A percentile compares a stretch with the other conserved stretches of the same genome.
These are phyloP conservation scores for Middelhovenomyces tepae DNA, from an alignment of 805 yeast species.

Conservation along the genomic window DNA sequence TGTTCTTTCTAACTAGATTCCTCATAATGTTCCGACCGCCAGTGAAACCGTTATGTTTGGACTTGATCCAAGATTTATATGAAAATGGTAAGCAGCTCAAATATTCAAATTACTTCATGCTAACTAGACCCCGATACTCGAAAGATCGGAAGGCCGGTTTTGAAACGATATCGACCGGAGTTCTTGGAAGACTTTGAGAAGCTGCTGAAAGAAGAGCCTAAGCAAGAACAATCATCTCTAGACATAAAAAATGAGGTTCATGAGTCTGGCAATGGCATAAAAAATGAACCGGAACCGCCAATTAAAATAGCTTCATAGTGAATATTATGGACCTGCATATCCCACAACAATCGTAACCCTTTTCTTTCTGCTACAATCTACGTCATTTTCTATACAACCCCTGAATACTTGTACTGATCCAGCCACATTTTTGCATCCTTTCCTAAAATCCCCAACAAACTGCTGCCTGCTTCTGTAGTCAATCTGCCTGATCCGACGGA, in stretches of 20 bases:
- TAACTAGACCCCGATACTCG: slow-evolving; percentile 3
- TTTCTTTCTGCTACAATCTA: no score
- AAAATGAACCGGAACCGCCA: no score
- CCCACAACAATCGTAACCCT: no score
- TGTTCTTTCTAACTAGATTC: slow-evolving; percentile 23
- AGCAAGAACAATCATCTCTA: no score
- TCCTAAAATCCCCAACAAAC: slow-evolving; percentile 15
- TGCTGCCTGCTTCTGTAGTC: slow-evolving; percentile 8
- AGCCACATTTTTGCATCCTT: slow-evolving; percentile 22
- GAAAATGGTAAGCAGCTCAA: slow-evolving; percentile 16
- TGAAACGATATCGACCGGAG: slow-evolving; percentile 22
- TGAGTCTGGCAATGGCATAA: no score
- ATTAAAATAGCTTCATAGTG: not conserved
- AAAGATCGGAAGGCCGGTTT: slow-evolving; percentile 18
- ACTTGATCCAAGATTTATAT: slow-evolving; percentile 26
- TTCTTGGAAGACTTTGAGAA: slow-evolving; percentile 5
- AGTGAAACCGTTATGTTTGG: slow-evolving; percentile 39
- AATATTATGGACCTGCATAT: not conserved
- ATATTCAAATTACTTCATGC: not conserved
- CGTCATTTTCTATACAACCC: slow-evolving; percentile 7
- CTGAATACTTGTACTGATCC: slow-evolving; percentile 18
- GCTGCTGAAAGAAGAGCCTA: not conserved
- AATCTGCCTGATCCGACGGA: no score
- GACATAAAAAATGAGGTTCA: no score
- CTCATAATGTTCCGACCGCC: slow-evolving; percentile 90